Evolutionary conservation across 305 asterid genomes (phyloP), one percentile per base, ranked within the genome.

Genomic region (Andrographis paniculata): DNA sequence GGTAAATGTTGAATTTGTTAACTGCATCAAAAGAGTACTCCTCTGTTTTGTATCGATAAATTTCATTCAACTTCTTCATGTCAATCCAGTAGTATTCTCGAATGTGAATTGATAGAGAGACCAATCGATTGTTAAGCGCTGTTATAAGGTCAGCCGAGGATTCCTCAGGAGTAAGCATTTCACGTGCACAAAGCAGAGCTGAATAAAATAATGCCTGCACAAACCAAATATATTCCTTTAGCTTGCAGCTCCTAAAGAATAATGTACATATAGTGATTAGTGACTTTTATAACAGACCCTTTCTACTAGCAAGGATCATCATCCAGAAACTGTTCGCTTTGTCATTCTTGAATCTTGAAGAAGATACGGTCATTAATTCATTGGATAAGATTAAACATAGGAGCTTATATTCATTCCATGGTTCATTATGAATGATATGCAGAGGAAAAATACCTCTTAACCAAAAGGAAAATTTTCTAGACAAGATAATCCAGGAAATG

Each of bases 21-120:
- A 82, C 87, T 15, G 98, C 98, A 48, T 89, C 95, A 45, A 76
- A 85, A 0, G 98, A 89, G 69, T 89, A 89, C 56, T 89, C 98
- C 65, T 89, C 98, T 14, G 95, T 85, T 42, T 80, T 85, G 72
- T 89, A 89, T 24, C 97, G 79, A 59, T 88, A 88, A 17, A 88
- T 82, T 67, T 88, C 93, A 42, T 88, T 88, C 55, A 84, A 69
- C 63, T 79, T 84, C 70, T 63, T 82, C 86, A 78, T 68, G 60
- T 89, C 98, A 15, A 82, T 65, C 98, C 95, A 89, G 60, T 85
- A 89, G 62, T 82, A 89, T 63, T 89, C 98, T 46, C 94, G 66
- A 59, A 85, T 85, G 75, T 88, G 97, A 66, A 84, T 81, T 14
- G 95, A 79, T 54, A 88, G 55, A 60, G 95, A 92, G 11, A 88